phyloP scores from a whole-genome alignment of 306 rosid genomes.

The Pueraria montana region DNA sequence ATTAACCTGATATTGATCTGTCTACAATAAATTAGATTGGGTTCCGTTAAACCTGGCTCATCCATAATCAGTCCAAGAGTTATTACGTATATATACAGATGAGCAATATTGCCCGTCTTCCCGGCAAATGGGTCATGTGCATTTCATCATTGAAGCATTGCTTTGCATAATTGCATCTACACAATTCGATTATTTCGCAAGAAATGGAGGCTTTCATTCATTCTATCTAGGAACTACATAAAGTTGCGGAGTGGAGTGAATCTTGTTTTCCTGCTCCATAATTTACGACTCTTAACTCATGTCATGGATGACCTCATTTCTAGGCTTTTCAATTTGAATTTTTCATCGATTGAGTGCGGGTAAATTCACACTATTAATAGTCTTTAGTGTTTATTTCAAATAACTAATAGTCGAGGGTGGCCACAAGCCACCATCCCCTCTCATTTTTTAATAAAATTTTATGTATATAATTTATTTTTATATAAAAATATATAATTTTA shows the following conservation, averaged over 20 bases:
- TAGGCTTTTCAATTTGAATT: neutral
- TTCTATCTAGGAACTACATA: constrained; percentile 43
- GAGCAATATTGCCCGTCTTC: no score
- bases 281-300: constrained; percentile 27
- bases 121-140: constrained; percentile 51
- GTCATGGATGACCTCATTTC: constrained; percentile 39
- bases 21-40: no score
- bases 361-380: neutral
- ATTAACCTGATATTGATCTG: no score
- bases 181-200: constrained; percentile 50
- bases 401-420: no score
- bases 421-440: no score
- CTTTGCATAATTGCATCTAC: neutral
- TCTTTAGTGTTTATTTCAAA: no score
- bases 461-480: no score
- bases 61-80: no score
- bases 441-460: no score
- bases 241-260: neutral
- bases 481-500: no score
- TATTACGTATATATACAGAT: no score
- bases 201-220: constrained; percentile 45
- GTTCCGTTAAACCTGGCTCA: no score
- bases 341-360: constrained; percentile 16
- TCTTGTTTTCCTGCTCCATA: constrained; percentile 38
- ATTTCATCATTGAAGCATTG: constrained; percentile 37